Percentiles rank a stretch among this genome's conserved stretches.
Conservation (phyloP, 176 grass and related monocot species). For the Carex pumila region DNA sequence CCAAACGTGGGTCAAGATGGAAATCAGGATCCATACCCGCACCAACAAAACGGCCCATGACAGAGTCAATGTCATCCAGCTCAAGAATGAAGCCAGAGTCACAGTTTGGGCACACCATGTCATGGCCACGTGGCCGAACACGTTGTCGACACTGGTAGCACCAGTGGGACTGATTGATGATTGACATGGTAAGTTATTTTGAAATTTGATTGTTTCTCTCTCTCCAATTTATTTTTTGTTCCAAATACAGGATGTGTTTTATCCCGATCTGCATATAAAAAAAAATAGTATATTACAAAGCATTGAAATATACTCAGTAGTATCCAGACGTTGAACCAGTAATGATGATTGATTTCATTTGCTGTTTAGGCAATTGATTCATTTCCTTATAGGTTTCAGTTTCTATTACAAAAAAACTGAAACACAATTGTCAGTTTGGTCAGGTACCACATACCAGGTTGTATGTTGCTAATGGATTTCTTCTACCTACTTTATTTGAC, state of each 20-base stretch:
- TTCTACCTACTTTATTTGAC: neutral
- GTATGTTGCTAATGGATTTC: neutral
- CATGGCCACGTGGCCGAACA: constrained; percentile 43
- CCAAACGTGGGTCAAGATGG: constrained; percentile 45
- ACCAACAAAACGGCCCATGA: constrained; percentile 51
- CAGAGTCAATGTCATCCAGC: constrained; percentile 46
- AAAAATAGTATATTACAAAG: constrained; percentile 2
- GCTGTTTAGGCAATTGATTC: neutral
- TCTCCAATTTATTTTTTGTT: neutral
- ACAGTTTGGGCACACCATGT: constrained; percentile 78
- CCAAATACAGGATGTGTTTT: neutral
- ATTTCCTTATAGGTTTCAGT: neutral
- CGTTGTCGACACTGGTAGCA: constrained; percentile 74
- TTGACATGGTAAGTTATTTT: constrained; percentile 37
- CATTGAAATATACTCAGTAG: neutral
- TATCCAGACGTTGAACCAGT: neutral
- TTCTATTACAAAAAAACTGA: neutral
- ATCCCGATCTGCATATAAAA: neutral
- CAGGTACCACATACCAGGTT: neutral
- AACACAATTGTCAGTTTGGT: neutral
- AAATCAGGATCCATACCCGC: constrained; percentile 44
- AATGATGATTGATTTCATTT: neutral
- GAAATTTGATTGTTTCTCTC: neutral
- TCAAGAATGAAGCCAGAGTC: constrained; percentile 72
- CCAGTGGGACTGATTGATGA: constrained; percentile 52